These are phyloP conservation scores for Rhizophora mangle DNA, from an alignment of 345 rosid species.

Conservation along the genomic window DNA sequence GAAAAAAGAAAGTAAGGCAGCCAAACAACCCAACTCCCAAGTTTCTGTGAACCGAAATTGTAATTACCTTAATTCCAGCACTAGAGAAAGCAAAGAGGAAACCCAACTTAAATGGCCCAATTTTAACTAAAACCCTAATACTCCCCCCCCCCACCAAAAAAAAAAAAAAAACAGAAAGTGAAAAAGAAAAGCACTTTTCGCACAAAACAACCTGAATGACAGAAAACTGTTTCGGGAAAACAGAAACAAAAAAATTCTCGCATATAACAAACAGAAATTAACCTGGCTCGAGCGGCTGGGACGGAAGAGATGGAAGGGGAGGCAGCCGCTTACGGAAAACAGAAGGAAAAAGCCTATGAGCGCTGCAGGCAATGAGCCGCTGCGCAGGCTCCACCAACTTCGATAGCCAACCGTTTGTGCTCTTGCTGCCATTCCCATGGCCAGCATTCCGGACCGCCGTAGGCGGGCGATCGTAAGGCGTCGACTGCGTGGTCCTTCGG, in stretches of 20 bases:
- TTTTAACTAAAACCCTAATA: neutral
- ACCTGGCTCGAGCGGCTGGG: slow-evolving; percentile 45
- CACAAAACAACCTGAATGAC: no score
- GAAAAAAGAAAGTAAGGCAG: no score
- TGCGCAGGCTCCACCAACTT: slow-evolving; percentile 92
- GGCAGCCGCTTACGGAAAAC: slow-evolving; percentile 73
- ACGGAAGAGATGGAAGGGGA: slow-evolving; percentile 31
- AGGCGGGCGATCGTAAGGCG: slow-evolving; percentile 79
- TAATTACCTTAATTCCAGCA: no score
- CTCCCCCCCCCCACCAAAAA: neutral
- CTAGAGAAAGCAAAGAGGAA: neutral
- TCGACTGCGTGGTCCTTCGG: slow-evolving; percentile 39
- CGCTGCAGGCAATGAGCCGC: slow-evolving; percentile 62
- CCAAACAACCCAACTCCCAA: no score
- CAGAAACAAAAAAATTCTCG: neutral
- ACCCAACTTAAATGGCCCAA: neutral
- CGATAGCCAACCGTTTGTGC: slow-evolving; percentile 65
- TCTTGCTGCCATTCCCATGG: slow-evolving; percentile 19
- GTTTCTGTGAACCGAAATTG: no score
- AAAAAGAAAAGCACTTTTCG: neutral
- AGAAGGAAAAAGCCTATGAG: slow-evolving; percentile 68
- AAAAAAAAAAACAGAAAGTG: neutral
- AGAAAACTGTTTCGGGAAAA: neutral
- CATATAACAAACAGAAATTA: neutral
- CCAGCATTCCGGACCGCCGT: slow-evolving; percentile 42